Evolutionary conservation across 345 rosid genomes (phyloP).

Genomic region (Lagerstroemia speciosa): DNA sequence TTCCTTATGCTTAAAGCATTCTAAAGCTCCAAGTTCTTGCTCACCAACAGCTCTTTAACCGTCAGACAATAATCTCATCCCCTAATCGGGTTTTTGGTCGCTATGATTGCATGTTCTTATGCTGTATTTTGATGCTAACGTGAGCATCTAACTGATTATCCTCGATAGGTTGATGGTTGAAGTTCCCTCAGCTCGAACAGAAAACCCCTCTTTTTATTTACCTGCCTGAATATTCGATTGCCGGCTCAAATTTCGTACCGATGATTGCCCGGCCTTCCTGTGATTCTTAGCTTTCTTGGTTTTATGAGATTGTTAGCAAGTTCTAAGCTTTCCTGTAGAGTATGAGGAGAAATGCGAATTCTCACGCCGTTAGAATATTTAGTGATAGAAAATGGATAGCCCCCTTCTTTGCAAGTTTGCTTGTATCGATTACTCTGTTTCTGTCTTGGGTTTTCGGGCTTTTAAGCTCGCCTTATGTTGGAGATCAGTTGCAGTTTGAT

Average conservation of each 20-base stretch:
- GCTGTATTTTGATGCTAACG: background rate
- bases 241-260: background rate
- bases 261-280: background rate
- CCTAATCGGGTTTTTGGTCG: background rate
- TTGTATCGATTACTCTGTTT: constrained; percentile 55
- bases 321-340: constrained; percentile 7
- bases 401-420: constrained; percentile 71
- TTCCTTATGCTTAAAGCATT: background rate
- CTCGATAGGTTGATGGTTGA: background rate
- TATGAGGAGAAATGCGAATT: constrained; percentile 51
- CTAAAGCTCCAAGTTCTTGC: background rate
- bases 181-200: background rate
- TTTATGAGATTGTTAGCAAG: background rate
- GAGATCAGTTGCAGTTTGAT: constrained; percentile 46
- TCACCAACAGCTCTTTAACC: background rate
- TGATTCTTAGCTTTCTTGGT: background rate
- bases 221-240: no score
- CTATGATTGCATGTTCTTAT: background rate
- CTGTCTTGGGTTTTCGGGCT: constrained; percentile 33
- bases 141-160: background rate
- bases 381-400: constrained; percentile 76
- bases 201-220: background rate
- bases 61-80: background rate
- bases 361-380: constrained; percentile 54
- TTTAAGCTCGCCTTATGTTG: constrained; percentile 32